Evolutionary conservation across 1,139 yeast species (phyloP), one percentile per base, ranked within the genome.

Genomic region (Yamadazyma diospyri): DNA sequence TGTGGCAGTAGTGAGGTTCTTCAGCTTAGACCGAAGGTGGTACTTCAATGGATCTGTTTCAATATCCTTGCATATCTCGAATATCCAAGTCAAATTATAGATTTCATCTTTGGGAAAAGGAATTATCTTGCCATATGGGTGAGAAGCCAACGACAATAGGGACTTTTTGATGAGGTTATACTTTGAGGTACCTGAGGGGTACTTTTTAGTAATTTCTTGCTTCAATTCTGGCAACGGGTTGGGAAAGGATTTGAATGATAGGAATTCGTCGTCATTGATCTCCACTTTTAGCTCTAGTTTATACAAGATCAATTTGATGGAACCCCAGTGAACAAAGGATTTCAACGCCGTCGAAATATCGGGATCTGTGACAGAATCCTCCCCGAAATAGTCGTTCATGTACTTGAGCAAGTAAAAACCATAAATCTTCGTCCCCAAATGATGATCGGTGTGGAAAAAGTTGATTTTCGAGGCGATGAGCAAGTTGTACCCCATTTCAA

Each of bases 311-410:
- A 78, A 77, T 39, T 65, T 63, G 32, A 71, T 72, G 32, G 72
- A 69, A 13, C 76, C 76, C 80, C 80, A 75, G 48, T 75, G 79
- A 13, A 70, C 73, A 42, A 74, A 73, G 29, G 76, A 70, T 41
- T 74, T 68, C 27, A 75, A 53, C 0, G 79, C 76, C 24, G 67
- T 59, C 37, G 71, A 61, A 12, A 73, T 71, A 30, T 67, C 71
- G 1, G 58, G 58, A 29, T 71, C 63, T 13, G 50, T 50, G 19
- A 72, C 43, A 0, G 72, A 67, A 2, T 59, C 69, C 5, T 51
- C 55, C 1, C 76, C 78, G 39, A 62, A 72, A 37, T 63, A 62
- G 23, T 61, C 59, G 18, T 45, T 47, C 34, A 75, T 61, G 27
- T 60, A 60, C 32, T 61, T 56, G 30, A 62, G 61, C 59, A 75